Conservation (phyloP, 345 rosid genomes). For the Eutrema japonicum region DNA sequence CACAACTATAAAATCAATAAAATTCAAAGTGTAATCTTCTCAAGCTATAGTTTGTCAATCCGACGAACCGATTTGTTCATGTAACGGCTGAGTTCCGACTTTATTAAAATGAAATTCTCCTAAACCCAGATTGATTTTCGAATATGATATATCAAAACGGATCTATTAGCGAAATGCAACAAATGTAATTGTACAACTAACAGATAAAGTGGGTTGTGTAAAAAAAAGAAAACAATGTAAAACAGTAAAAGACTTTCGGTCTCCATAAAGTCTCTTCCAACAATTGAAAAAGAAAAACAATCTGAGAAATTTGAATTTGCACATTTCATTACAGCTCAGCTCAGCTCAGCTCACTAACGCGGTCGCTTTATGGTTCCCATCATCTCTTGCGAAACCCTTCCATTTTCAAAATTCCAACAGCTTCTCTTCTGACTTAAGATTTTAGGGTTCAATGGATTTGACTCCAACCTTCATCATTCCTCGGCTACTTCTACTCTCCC, state of each 20-base stretch:
- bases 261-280: neutral
- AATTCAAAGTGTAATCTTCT: too few relatives aligned
- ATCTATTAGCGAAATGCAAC: too few relatives aligned
- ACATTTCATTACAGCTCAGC: constrained; percentile 39
- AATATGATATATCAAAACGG: too few relatives aligned
- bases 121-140: too few relatives aligned
- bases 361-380: constrained; percentile 34
- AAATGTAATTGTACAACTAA: too few relatives aligned
- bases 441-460: constrained; percentile 38
- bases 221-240: neutral
- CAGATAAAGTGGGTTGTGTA: too few relatives aligned
- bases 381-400: constrained; percentile 29
- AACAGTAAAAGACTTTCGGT: neutral
- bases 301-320: constrained; percentile 29
- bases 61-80: too few relatives aligned
- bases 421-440: neutral
- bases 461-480: constrained; percentile 18
- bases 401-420: neutral
- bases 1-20: too few relatives aligned
- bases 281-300: neutral
- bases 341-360: constrained; percentile 39
- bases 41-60: too few relatives aligned
- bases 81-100: too few relatives aligned
- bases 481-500: constrained; percentile 23
- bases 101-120: too few relatives aligned